Evolutionary conservation across 371 early-diverging fungal species (phyloP), one percentile per base, ranked within the genome.

Genomic region (Rhizopus stolonifer): DNA sequence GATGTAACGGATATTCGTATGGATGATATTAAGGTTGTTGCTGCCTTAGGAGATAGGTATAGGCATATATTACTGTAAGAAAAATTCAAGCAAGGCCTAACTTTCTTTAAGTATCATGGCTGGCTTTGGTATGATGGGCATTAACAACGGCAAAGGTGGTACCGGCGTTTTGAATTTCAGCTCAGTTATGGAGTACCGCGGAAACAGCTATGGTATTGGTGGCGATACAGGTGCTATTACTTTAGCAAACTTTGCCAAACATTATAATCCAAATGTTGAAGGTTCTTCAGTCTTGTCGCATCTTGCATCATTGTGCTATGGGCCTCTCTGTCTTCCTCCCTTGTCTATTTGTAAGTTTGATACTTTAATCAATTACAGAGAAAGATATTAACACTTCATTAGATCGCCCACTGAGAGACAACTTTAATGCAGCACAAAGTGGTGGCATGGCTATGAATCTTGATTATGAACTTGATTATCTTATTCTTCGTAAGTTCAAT

Each of bases 371-470:
- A 7, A 4, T 7, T 19, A 19, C 10, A 2, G 8, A 42, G 2
- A 2, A 17, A 18, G 19, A n/a, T 6, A 7, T 10, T 2, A 42
- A 17, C 2, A 7, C 19, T 19, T 42, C 0, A 15, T 21, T 54
- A 66, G 66, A 65, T 49, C 46, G 46, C 8, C 72, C 72, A 1
- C 13, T 54, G 13, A 46, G 25, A 29, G 72, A 72, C 44, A 52
- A 59, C 9, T 31, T 72, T 10, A 72, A 72, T 50, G 72, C 55
- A 29, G 72, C 65, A 31, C 63, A 63, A 55, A 65, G 66, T 53
- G 69, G 66, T n/a, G 63, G 50, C 14, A 38, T 69, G 33, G 69
- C 61, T 2, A 52, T 43, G 32, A 65, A 68, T 18, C 54, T 72
- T 36, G 38, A 63, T 13, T 36, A 52, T 21, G 61, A 72, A 40